Conservation (phyloP, 306 rosid genomes). For the Citrullus colocynthis region DNA sequence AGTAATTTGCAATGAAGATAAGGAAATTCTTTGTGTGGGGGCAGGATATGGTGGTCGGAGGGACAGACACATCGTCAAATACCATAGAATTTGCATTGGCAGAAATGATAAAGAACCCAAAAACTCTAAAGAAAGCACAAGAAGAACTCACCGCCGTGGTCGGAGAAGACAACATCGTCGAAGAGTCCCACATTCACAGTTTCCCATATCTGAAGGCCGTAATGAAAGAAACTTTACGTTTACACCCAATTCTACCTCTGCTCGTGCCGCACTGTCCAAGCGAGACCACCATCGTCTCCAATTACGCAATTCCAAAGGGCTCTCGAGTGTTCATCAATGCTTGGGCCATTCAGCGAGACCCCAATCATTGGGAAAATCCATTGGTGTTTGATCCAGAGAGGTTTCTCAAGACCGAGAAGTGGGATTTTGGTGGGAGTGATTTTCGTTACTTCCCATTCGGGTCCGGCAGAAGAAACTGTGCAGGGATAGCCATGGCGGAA, state of each 20-base stretch:
- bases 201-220: conserved; percentile 45
- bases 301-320: conserved; percentile 53
- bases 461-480: conserved; percentile 67
- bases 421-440: conserved; percentile 50
- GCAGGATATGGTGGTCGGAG: conserved; percentile 64
- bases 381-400: conserved; percentile 52
- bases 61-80: conserved; percentile 57
- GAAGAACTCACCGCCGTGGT: conserved; percentile 30
- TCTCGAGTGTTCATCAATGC: conserved; percentile 43
- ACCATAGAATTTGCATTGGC: conserved; percentile 54
- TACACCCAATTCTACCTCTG: conserved; percentile 47
- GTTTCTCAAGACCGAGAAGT: conserved; percentile 29
- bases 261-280: conserved; percentile 48
- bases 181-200: conserved; percentile 49
- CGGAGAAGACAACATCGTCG: conserved; percentile 44
- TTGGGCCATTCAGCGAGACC: conserved; percentile 77
- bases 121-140: conserved; percentile 28
- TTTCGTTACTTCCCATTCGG: conserved; percentile 63
- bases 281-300: conserved; percentile 27
- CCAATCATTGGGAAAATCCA: conserved; percentile 47
- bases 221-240: conserved; percentile 56
- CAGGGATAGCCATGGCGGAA: conserved; percentile 63
- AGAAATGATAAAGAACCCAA: conserved; percentile 36
- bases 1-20: too few species aligned
- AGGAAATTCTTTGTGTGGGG: not conserved